Evolutionary conservation across 2,329 filamentous ascomycete species (phyloP).

Genomic region (Esteya vermicola): DNA sequence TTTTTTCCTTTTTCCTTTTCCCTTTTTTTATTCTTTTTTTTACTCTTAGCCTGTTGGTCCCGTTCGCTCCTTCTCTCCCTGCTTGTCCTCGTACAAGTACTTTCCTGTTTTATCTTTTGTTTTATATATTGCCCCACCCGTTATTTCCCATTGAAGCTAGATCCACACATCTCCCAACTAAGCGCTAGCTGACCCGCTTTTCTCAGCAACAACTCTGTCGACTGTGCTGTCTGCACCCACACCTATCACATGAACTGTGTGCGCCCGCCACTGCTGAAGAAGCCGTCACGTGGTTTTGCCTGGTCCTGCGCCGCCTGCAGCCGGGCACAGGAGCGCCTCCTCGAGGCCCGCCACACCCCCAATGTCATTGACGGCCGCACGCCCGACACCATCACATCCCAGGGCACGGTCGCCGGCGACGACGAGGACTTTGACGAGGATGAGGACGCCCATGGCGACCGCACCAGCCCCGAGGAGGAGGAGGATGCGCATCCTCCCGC

Average conservation of each 20-base stretch:
- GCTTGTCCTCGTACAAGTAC: background rate
- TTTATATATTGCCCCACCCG: conserved; percentile 7
- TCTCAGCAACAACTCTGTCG: conserved; percentile 83
- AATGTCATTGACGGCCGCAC: conserved; percentile 54
- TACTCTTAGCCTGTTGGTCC: background rate
- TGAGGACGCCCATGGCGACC: conserved; percentile 42
- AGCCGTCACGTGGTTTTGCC: conserved; percentile 91
- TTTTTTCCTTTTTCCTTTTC: background rate
- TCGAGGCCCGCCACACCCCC: conserved; percentile 81
- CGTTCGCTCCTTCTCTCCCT: background rate
- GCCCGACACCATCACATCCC: conserved; percentile 14
- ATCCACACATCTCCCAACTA: conserved; percentile 4
- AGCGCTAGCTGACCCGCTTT: conserved; percentile 10
- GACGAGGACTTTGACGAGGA: conserved; percentile 61
- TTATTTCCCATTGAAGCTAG: conserved; percentile 8
- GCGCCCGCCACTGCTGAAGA: conserved; percentile 79
- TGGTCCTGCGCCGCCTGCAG: conserved; percentile 97
- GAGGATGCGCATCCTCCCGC: conserved; percentile 39
- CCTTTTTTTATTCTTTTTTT: background rate
- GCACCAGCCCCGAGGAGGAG: conserved; percentile 50
- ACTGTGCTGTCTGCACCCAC: conserved; percentile 86
- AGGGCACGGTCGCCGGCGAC: conserved; percentile 37
- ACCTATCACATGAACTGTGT: conserved; percentile 99
- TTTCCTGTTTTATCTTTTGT: conserved; percentile 7
- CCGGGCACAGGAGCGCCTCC: conserved; percentile 81